Conservation (phyloP, 495 filamentous ascomycete species). For the Podospora pseudocomata region DNA sequence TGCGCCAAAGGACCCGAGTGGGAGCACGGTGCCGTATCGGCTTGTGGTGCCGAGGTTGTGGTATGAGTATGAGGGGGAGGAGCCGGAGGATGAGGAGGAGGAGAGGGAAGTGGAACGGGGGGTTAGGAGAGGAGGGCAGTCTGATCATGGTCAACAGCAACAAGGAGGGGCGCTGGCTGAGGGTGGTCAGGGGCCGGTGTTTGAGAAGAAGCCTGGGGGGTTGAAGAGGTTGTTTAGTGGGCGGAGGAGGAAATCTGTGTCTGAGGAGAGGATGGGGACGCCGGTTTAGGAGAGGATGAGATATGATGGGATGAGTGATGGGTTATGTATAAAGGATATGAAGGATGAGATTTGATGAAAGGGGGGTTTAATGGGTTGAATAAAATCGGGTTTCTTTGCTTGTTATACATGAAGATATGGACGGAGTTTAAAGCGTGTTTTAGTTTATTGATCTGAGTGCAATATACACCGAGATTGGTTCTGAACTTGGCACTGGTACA, state of each 20-base stretch:
- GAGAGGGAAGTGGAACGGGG: neutral
- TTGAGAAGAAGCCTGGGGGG: slow-evolving; percentile 11
- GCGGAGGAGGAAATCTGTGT: neutral
- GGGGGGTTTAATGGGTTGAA: too few species aligned
- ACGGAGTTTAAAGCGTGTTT: too few species aligned
- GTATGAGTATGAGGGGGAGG: slow-evolving; percentile 46
- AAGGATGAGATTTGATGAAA: too few species aligned
- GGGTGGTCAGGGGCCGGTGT: slow-evolving; percentile 6
- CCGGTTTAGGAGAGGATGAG: too few species aligned
- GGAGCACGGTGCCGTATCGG: slow-evolving; percentile 84
- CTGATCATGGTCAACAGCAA: slow-evolving; percentile 12
- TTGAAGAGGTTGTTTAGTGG: slow-evolving; percentile 8
- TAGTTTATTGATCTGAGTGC: too few species aligned
- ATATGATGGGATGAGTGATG: too few species aligned
- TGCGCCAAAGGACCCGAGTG: slow-evolving; percentile 74
- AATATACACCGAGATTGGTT: too few species aligned
- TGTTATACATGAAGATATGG: too few species aligned
- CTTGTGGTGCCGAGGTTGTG: slow-evolving; percentile 76
- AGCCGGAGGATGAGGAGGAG: slow-evolving; percentile 10
- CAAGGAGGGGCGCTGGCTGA: slow-evolving; percentile 8
- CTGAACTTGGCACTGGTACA: too few species aligned
- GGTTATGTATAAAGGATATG: too few species aligned
- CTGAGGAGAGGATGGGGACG: neutral
- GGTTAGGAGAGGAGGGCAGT: slow-evolving; percentile 11
- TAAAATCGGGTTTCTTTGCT: too few species aligned